Evolutionary conservation across 208 protist species (phyloP).

Genomic region (Acanthamoeba lenticulata): DNA sequence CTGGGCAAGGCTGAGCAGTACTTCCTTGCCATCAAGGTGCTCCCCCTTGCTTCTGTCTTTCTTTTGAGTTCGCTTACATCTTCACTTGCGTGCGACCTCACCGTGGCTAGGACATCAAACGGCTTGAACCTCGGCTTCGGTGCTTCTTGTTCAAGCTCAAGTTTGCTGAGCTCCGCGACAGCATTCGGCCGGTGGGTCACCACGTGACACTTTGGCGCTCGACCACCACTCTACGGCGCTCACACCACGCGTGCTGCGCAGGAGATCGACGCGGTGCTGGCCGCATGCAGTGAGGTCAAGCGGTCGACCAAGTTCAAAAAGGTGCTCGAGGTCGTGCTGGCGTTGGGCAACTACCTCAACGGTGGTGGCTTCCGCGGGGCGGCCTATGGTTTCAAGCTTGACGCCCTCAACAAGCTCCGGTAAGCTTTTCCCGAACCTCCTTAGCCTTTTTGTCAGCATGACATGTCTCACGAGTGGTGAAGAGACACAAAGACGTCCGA

Average conservation of each 20-base stretch:
- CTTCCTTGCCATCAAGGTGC: constrained; percentile 53
- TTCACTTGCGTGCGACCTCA: too few relatives aligned
- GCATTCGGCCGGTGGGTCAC: not conserved
- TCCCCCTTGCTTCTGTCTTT: not conserved
- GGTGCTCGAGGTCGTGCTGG: constrained; percentile 57
- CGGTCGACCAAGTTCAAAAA: not conserved
- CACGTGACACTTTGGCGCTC: too few relatives aligned
- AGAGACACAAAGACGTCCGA: not conserved
- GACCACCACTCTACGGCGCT: too few relatives aligned
- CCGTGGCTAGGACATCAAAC: not conserved
- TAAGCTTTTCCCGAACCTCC: not conserved
- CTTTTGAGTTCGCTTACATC: not conserved
- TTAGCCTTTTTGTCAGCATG: too few relatives aligned
- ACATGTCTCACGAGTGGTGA: too few relatives aligned
- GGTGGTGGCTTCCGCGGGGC: constrained; percentile 51
- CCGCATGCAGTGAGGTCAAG: not conserved
- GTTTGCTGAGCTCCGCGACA: not conserved
- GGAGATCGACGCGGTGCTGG: not conserved
- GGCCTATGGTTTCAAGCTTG: constrained; percentile 72
- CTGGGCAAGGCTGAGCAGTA: constrained; percentile 59
- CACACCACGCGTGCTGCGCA: not conserved
- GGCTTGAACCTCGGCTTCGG: not conserved
- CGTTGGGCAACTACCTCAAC: constrained; percentile 63
- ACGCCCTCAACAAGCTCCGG: constrained; percentile 70
- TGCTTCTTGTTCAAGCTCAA: constrained; percentile 7